A percentile compares a stretch with the other conserved stretches of the same genome.
Evolutionary conservation across 225 moss, liverwort and hornwort genomes (phyloP).

Genomic region (Marchantia paleacea): DNA sequence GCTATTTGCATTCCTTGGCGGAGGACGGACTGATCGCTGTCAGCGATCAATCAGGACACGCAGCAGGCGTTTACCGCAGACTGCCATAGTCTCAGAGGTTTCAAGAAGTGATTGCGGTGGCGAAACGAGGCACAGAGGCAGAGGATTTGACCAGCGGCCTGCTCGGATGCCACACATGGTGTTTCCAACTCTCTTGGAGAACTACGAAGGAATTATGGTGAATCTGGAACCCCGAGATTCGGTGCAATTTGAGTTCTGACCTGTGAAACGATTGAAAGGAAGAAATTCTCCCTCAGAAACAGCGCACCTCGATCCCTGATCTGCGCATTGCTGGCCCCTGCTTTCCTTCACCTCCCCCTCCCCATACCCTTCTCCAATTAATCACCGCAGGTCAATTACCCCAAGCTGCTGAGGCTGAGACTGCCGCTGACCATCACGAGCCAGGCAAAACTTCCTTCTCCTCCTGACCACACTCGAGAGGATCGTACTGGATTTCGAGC

Average conservation of each 20-base stretch:
- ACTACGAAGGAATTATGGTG: constrained; percentile 12
- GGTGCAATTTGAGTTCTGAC: neutral
- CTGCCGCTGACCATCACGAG: neutral
- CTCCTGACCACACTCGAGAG: too few species aligned
- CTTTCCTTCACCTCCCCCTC: neutral
- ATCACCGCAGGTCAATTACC: neutral
- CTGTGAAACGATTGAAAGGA: neutral
- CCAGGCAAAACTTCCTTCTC: neutral
- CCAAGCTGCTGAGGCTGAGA: neutral
- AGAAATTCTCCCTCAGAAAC: neutral
- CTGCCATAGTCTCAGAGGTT: neutral
- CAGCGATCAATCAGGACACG: neutral
- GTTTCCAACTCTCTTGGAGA: neutral
- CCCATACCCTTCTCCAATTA: too few species aligned
- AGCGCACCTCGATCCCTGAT: neutral
- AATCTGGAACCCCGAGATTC: neutral
- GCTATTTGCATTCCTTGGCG: neutral
- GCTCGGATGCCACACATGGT: neutral
- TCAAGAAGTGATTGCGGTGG: neutral
- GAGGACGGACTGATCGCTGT: neutral
- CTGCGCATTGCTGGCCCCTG: neutral
- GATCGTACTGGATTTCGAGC: too few species aligned
- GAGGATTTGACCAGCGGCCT: neutral
- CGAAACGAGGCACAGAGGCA: neutral
- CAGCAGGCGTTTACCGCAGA: neutral